A percentile compares a stretch with the other conserved stretches of the same genome.
Evolutionary conservation across 768 basidiomycete species (phyloP).

Genomic region (Podaxis carcinomalis): DNA sequence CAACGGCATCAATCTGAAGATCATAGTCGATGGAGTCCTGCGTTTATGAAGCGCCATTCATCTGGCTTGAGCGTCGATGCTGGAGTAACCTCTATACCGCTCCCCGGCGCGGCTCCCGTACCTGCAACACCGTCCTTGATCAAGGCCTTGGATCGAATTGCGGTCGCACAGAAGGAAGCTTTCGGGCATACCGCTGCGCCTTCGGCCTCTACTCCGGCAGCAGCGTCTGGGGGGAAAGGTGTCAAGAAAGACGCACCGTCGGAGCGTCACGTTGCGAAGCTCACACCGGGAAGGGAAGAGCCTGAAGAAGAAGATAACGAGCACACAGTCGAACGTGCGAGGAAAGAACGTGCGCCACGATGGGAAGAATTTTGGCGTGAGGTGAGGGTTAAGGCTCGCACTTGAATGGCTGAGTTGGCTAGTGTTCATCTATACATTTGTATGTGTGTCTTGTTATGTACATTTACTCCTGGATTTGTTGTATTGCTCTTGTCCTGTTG

Average conservation of each 20-base stretch:
- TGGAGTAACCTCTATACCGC: not conserved
- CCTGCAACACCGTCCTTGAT: conserved; percentile 65
- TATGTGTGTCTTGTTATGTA: not conserved
- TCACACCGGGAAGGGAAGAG: conserved; percentile 8
- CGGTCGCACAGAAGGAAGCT: conserved; percentile 50
- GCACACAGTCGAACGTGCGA: conserved; percentile 4
- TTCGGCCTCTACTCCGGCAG: not conserved
- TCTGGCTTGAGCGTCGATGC: conserved; percentile 9
- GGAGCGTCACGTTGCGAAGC: conserved; percentile 5
- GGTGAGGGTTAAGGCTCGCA: conserved; percentile 24
- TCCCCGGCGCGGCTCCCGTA: conserved; percentile 33
- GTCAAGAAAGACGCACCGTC: not conserved
- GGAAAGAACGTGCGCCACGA: conserved; percentile 16
- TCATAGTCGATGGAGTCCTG: conserved; percentile 42
- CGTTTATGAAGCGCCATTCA: conserved; percentile 41
- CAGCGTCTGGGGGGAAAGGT: conserved; percentile 8
- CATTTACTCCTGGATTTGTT: not conserved
- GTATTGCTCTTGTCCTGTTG: too few species aligned
- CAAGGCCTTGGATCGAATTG: conserved; percentile 56
- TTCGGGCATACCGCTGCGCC: conserved; percentile 21
- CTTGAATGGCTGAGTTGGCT: not conserved
- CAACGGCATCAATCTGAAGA: conserved; percentile 2
- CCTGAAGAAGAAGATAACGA: conserved; percentile 2
- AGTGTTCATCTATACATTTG: not conserved
- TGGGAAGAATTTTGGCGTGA: conserved; percentile 36